A percentile compares a stretch with the other conserved stretches of the same genome.
Conservation (phyloP, 83 land plant genomes). For the Diphasiastrum complanatum region DNA sequence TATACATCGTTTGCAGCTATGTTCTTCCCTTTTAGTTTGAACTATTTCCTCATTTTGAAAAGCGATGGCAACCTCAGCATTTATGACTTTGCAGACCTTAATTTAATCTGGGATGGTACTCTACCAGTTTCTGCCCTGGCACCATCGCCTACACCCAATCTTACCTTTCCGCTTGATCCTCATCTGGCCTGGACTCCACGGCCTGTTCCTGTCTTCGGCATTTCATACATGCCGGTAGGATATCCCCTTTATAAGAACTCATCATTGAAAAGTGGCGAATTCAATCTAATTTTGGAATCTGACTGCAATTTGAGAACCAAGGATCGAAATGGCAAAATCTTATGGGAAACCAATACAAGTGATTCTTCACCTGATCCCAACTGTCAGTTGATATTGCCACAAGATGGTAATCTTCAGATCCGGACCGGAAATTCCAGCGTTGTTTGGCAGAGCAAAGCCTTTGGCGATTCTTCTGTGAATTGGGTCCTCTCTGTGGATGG, state of each 20-base stretch:
- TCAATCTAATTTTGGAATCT: neutral
- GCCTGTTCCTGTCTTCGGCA: neutral
- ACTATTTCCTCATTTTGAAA: neutral
- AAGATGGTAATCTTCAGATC: no score
- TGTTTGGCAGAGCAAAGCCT: no score
- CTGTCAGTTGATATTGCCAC: neutral
- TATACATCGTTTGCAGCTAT: neutral
- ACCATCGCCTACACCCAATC: neutral
- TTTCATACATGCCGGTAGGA: constrained; percentile 17
- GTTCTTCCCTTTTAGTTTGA: no score
- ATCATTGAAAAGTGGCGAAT: neutral
- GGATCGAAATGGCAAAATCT: neutral
- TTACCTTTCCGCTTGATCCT: neutral
- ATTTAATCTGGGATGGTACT: neutral
- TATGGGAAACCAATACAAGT: neutral
- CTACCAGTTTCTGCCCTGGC: neutral
- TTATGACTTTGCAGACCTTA: neutral
- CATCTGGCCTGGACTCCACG: neutral
- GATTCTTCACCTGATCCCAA: neutral
- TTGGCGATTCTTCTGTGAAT: neutral
- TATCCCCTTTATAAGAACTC: constrained; percentile 1
- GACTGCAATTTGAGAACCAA: constrained; percentile 13
- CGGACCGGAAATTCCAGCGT: no score
- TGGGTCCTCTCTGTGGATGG: constrained; percentile 9
- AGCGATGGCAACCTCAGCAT: neutral